Evolutionary conservation across 2,329 filamentous ascomycete genomes (phyloP).

Genomic region (Trichoderma gracile): DNA sequence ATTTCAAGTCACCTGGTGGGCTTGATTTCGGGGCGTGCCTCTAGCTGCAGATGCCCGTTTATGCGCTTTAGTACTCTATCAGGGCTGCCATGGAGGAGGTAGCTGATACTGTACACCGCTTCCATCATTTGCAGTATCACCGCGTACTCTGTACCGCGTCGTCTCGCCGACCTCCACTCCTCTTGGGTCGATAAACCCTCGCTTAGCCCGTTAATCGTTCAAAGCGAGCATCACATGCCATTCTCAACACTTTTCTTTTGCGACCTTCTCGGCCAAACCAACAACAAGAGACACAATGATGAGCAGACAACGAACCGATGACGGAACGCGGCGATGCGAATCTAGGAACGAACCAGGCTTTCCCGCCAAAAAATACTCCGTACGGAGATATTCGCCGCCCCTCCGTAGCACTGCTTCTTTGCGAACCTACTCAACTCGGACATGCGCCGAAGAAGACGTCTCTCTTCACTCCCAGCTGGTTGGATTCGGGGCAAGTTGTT

Average conservation of each 20-base stretch:
- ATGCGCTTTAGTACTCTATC: background rate
- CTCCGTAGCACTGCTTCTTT: slow-evolving; percentile 7
- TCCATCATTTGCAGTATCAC: background rate
- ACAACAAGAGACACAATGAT: slow-evolving; percentile 8
- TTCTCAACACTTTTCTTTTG: background rate
- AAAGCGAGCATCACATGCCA: slow-evolving; percentile 27
- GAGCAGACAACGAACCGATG: slow-evolving; percentile 8
- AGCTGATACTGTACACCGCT: background rate
- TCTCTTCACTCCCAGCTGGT: background rate
- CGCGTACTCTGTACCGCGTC: background rate
- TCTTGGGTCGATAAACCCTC: background rate
- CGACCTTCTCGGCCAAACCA: slow-evolving; percentile 4
- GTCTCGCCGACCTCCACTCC: background rate
- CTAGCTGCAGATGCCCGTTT: background rate
- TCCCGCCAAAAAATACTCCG: slow-evolving; percentile 5
- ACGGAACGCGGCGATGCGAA: slow-evolving; percentile 22
- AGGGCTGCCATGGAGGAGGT: too few species aligned
- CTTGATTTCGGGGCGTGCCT: background rate
- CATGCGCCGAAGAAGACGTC: background rate
- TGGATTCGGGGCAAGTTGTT: too few species aligned
- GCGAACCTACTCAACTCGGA: slow-evolving; percentile 8
- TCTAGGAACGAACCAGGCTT: background rate
- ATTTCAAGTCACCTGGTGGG: slow-evolving; percentile 20
- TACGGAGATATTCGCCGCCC: slow-evolving; percentile 12
- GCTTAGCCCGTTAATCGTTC: slow-evolving; percentile 2